These are phyloP conservation scores for Cerioporus squamosus DNA, from an alignment of 1,284 basidiomycete genomes.

Conservation along the genomic window DNA sequence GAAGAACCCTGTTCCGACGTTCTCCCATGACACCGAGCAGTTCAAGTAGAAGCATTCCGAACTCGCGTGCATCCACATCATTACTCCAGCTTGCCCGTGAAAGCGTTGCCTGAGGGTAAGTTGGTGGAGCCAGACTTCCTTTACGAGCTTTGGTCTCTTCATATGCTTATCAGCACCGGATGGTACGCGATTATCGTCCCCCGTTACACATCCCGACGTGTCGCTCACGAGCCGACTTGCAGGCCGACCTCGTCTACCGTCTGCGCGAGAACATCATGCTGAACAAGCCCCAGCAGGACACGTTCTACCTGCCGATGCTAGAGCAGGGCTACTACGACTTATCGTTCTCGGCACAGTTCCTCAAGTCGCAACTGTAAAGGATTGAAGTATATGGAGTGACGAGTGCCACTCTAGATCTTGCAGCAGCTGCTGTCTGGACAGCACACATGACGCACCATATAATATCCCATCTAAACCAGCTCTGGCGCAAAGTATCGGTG, in stretches of 20 bases:
- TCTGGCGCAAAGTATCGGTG: too few relatives aligned
- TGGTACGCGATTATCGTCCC: constrained; percentile 36
- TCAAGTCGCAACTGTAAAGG: constrained; percentile 1
- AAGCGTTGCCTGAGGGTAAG: background rate
- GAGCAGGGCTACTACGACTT: constrained; percentile 30
- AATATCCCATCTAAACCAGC: too few relatives aligned
- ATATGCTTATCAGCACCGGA: constrained; percentile 39
- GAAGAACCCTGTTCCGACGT: background rate
- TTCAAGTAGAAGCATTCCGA: background rate
- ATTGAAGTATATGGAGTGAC: too few relatives aligned
- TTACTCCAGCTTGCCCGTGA: background rate
- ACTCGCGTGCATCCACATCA: background rate
- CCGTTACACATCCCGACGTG: too few relatives aligned
- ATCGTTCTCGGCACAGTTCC: constrained; percentile 25
- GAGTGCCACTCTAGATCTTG: too few relatives aligned
- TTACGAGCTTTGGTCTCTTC: constrained; percentile 33
- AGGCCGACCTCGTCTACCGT: constrained; percentile 24
- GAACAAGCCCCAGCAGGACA: constrained; percentile 11
- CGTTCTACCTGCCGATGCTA: constrained; percentile 26
- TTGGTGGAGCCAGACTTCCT: constrained; percentile 28
- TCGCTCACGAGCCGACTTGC: too few relatives aligned
- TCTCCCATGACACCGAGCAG: background rate
- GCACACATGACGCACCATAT: too few relatives aligned
- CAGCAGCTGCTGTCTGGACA: too few relatives aligned
- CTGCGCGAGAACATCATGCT: constrained; percentile 18